A percentile compares a stretch with the other conserved stretches of the same genome.
phyloP scores from a whole-genome alignment of 2,329 filamentous ascomycete genomes.

The Sclerotinia spermophila region DNA sequence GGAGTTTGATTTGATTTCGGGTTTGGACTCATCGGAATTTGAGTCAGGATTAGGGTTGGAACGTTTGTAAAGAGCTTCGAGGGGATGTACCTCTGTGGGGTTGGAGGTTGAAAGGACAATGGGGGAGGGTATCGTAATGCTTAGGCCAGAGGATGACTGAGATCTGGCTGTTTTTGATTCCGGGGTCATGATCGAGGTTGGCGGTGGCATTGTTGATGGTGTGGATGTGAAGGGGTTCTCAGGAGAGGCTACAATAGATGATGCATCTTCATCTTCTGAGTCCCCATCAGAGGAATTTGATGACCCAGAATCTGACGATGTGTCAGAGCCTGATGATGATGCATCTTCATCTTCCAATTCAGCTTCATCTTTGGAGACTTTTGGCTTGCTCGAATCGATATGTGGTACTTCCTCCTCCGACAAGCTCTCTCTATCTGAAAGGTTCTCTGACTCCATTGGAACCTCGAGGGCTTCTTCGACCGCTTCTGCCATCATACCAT shows the following conservation, averaged over 20 bases:
- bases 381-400: neutral
- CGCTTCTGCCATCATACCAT: neutral
- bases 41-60: slow-evolving; percentile 45
- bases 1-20: slow-evolving; percentile 42
- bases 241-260: slow-evolving; percentile 18
- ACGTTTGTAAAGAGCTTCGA: slow-evolving; percentile 89
- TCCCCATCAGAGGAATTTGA: slow-evolving; percentile 21
- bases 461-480: neutral
- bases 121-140: slow-evolving; percentile 44
- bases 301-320: slow-evolving; percentile 30
- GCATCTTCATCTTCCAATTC: slow-evolving; percentile 6
- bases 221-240: slow-evolving; percentile 20
- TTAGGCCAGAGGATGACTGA: slow-evolving; percentile 49
- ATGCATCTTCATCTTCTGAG: slow-evolving; percentile 16
- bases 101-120: slow-evolving; percentile 45
- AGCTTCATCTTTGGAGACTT: slow-evolving; percentile 7
- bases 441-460: neutral
- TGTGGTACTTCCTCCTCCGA: neutral
- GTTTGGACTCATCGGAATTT: slow-evolving; percentile 24
- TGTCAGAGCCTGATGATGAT: slow-evolving; percentile 20
- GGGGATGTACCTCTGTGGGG: slow-evolving; percentile 62
- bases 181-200: slow-evolving; percentile 12
- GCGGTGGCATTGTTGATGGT: slow-evolving; percentile 21
- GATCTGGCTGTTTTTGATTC: slow-evolving; percentile 20
- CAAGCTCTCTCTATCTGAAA: neutral